Conservation (phyloP, 192 early-diverging fungal genomes). For the Glomus cerebriforme region DNA sequence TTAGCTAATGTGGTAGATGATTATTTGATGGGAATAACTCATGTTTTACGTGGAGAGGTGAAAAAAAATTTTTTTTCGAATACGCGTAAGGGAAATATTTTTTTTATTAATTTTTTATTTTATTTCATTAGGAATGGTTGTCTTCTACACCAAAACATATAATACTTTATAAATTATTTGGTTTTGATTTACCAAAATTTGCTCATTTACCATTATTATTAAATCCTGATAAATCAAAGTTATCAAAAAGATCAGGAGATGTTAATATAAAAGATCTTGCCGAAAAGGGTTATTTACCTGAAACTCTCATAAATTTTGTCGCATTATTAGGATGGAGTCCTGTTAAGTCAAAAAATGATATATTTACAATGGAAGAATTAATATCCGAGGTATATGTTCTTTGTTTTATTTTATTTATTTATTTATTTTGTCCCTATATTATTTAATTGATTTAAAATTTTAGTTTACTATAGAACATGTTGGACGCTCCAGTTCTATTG, state of each 20-base stretch:
- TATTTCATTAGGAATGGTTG: conserved; percentile 76
- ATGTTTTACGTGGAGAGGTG: conserved; percentile 88
- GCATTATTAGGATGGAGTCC: conserved; percentile 83
- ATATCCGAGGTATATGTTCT: conserved; percentile 47
- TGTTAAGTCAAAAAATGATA: conserved; percentile 56
- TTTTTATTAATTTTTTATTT: not conserved
- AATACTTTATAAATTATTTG: conserved; percentile 79
- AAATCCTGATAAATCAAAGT: conserved; percentile 78
- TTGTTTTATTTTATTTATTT: not conserved
- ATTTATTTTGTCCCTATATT: not conserved
- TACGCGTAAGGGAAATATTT: not conserved
- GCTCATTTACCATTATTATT: conserved; percentile 88
- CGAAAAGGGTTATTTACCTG: conserved; percentile 79
- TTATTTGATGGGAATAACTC: conserved; percentile 86
- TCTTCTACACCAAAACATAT: conserved; percentile 92
- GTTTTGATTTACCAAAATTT: conserved; percentile 78
- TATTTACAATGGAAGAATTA: conserved; percentile 66
- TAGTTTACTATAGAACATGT: conserved; percentile 62
- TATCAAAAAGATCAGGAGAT: conserved; percentile 89
- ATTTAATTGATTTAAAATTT: not conserved
- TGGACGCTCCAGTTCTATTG: conserved; percentile 64
- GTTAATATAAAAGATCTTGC: conserved; percentile 72
- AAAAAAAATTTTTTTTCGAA: not conserved
- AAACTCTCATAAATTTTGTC: conserved; percentile 85
- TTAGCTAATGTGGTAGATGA: conserved; percentile 96